These are phyloP conservation scores for Fusarium sp. DNA, from an alignment of 2,329 filamentous ascomycete genomes.

Conservation along the genomic window DNA sequence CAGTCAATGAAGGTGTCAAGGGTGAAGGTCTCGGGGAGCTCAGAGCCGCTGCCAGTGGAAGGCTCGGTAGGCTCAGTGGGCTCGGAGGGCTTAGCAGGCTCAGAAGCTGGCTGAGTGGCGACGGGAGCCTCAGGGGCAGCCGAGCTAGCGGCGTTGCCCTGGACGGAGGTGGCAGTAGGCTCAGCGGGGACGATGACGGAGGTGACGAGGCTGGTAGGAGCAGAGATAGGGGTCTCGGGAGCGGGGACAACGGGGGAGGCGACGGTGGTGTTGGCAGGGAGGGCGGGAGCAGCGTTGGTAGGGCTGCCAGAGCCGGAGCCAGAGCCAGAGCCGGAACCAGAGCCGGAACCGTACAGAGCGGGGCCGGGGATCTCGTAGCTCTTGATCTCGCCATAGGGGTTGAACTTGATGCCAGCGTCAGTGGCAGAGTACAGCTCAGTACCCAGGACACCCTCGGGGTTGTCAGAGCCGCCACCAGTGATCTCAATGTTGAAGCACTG, in stretches of 20 bases:
- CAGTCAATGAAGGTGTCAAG: slow-evolving; percentile 41
- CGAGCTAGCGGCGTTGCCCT: not conserved
- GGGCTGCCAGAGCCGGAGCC: slow-evolving; percentile 17
- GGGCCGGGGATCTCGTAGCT: slow-evolving; percentile 47
- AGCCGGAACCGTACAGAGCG: slow-evolving; percentile 41
- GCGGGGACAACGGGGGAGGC: slow-evolving; percentile 9
- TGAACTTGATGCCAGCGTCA: slow-evolving; percentile 52
- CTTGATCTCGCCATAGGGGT: slow-evolving; percentile 44
- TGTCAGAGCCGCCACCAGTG: slow-evolving; percentile 53
- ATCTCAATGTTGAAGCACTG: slow-evolving; percentile 65
- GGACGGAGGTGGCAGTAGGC: slow-evolving; percentile 7
- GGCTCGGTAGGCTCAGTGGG: not conserved
- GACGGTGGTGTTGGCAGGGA: slow-evolving; percentile 12
- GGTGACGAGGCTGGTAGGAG: slow-evolving; percentile 22
- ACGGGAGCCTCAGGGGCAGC: slow-evolving; percentile 2
- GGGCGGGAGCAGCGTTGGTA: slow-evolving; percentile 12
- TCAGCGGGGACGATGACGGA: slow-evolving; percentile 10
- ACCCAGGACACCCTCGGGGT: slow-evolving; percentile 49
- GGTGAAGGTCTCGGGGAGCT: slow-evolving; percentile 40
- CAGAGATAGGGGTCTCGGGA: slow-evolving; percentile 10
- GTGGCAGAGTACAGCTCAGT: slow-evolving; percentile 52
- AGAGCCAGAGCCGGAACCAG: slow-evolving; percentile 27
- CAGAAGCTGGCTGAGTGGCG: slow-evolving; percentile 3
- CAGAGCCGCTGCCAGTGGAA: slow-evolving; percentile 1
- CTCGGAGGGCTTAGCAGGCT: not conserved